Percentiles rank a stretch among this genome's conserved stretches.
phyloP scores from a whole-genome alignment of 2,329 filamentous ascomycete genomes.

The Monosporascus sp. region DNA sequence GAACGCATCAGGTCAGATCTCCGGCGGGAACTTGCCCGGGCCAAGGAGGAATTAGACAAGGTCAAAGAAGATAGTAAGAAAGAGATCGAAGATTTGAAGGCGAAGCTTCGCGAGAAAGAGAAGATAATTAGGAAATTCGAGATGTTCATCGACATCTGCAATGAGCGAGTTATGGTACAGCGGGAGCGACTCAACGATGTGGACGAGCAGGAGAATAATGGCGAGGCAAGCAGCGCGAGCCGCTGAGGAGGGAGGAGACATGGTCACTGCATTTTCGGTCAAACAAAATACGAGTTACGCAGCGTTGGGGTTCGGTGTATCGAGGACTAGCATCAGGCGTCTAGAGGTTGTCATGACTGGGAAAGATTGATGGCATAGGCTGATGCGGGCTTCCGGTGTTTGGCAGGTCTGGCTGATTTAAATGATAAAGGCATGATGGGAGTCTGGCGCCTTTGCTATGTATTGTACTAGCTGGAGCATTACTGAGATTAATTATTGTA shows the following conservation, averaged over 20 bases:
- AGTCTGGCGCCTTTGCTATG: background rate
- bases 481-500: background rate
- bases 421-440: background rate
- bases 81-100: conserved; percentile 52
- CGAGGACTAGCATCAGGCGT: conserved; percentile 21
- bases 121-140: conserved; percentile 58
- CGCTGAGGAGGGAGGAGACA: conserved; percentile 7
- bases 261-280: conserved; percentile 7
- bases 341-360: conserved; percentile 13
- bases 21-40: conserved; percentile 53
- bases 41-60: conserved; percentile 50
- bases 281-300: conserved; percentile 10
- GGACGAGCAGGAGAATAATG: conserved; percentile 11
- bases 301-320: conserved; percentile 12
- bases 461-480: background rate
- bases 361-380: conserved; percentile 11
- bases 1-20: conserved; percentile 59
- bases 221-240: conserved; percentile 18
- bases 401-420: conserved; percentile 11
- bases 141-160: conserved; percentile 66
- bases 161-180: conserved; percentile 60
- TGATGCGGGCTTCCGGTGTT: conserved; percentile 19
- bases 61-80: conserved; percentile 51
- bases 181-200: conserved; percentile 43
- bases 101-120: conserved; percentile 58